Evolutionary conservation across 2,329 filamentous ascomycete species (phyloP).

Genomic region (Cladosporium halotolerans): DNA sequence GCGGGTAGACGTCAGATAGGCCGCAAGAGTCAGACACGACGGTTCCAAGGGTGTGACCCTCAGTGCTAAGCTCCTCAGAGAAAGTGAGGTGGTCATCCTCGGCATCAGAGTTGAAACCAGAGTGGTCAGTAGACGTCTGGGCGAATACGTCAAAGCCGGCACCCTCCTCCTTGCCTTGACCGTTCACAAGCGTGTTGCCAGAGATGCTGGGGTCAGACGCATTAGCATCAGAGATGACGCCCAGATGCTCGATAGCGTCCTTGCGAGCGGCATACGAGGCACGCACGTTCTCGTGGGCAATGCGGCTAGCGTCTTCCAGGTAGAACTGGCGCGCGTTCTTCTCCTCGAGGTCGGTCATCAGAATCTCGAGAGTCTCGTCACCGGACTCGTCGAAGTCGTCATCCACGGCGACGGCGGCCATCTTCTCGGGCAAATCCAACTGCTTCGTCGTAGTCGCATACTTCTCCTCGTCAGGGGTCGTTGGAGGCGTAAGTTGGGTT

Average conservation of each 20-base stretch:
- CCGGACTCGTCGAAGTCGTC: slow-evolving; percentile 61
- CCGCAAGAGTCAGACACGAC: slow-evolving; percentile 88
- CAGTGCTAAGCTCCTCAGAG: slow-evolving; percentile 73
- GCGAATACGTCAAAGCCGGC: slow-evolving; percentile 75
- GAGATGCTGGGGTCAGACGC: slow-evolving; percentile 32
- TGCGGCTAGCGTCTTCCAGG: slow-evolving; percentile 76
- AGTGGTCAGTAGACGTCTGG: slow-evolving; percentile 60
- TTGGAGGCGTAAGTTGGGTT: slow-evolving; percentile 71
- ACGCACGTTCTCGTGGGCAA: slow-evolving; percentile 73
- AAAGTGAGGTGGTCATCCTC: slow-evolving; percentile 50
- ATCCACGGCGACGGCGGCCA: slow-evolving; percentile 26
- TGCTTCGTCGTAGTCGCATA: slow-evolving; percentile 53
- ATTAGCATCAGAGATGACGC: slow-evolving; percentile 50
- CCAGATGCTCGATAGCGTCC: slow-evolving; percentile 53
- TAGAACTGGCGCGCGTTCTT: slow-evolving; percentile 63
- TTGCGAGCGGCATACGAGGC: slow-evolving; percentile 59
- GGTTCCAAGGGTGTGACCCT: slow-evolving; percentile 88
- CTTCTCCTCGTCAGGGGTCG: slow-evolving; percentile 58
- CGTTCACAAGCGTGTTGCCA: slow-evolving; percentile 31
- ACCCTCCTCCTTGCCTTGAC: slow-evolving; percentile 22
- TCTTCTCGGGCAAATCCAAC: slow-evolving; percentile 53
- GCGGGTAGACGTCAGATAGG: slow-evolving; percentile 81
- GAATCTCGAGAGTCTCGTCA: slow-evolving; percentile 69
- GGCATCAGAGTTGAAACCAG: slow-evolving; percentile 46
- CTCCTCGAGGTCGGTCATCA: slow-evolving; percentile 64